Base-by-base conservation (phyloP, 768 basidiomycete species). In the Xanthoconium stramineum region DNA sequence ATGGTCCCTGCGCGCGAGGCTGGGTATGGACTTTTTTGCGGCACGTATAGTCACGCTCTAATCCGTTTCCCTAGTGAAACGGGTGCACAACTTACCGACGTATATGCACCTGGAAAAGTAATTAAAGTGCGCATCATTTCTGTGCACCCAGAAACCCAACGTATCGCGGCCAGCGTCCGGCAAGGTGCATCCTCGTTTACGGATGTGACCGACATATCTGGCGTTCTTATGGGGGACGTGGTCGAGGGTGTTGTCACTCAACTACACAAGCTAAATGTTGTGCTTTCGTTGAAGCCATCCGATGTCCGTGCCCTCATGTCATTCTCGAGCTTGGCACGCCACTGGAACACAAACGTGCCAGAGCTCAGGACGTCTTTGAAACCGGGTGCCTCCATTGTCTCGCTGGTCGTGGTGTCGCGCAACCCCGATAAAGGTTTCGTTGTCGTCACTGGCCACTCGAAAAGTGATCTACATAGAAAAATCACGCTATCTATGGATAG, bases 361-460 rank as follows among this genome's bases (percentile, higher is more conserved):
- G 88, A 90, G 64, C 76, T 94, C 24, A 83, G 83, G 28, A 72
- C 74, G 3, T 70, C 74, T 9, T 73, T 98, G 47, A 83, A 86
- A 61, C 74, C 76, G 9, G 91, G 91, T 12, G 88, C 91, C 45
- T 77, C 76, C 45, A 70, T 98, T 30, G 77, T 85, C 12, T 88
- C 90, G 47, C 78, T 99, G 19, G 83, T 91, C 8, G 90, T 98
- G n/a, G 89, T 94, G 24, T 88, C 91, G 10, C 89, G 91, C 60
- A 94, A 91, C 66, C 78, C 84, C 9, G 92, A 91, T 63, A 92
- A 91, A 64, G 84, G 85, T 10, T 80, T 98, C 59, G 88, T 97
- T 57, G 86, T 97, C 58, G 90, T 94, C 35, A 87, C 88, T 48
- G 86, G 81, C 63, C 81, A 81, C 59, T 86, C 86, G 1, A 85